Evolutionary conservation across 352 stramenopile species (phyloP).

Genomic region (Salisapilia sapeloensis): DNA sequence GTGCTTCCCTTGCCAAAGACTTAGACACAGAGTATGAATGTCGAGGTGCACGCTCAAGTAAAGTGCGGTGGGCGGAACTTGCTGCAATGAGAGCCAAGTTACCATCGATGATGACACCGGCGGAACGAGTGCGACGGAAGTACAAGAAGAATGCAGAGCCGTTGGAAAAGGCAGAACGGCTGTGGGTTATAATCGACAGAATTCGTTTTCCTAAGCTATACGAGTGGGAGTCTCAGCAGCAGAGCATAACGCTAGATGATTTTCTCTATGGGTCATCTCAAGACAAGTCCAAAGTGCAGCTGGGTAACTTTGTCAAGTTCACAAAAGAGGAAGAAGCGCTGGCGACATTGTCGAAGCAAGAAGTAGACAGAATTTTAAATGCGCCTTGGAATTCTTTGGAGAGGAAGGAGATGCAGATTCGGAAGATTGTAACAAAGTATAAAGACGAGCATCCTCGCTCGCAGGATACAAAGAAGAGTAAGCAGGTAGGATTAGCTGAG

Average conservation of each 20-base stretch:
- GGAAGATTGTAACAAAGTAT: constrained; percentile 54
- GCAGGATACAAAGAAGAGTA: constrained; percentile 3
- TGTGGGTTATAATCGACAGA: constrained; percentile 61
- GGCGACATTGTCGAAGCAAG: constrained; percentile 30
- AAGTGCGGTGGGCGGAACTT: constrained; percentile 51
- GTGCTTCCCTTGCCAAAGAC: constrained; percentile 25
- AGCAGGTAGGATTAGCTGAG: constrained; percentile 14
- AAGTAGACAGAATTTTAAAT: constrained; percentile 54
- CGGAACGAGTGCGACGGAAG: constrained; percentile 49
- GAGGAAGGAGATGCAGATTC: constrained; percentile 51
- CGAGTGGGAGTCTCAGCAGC: constrained; percentile 46
- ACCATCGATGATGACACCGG: constrained; percentile 60
- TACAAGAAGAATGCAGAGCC: constrained; percentile 54
- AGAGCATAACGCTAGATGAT: too few relatives aligned
- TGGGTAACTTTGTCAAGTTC: constrained; percentile 25
- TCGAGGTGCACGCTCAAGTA: constrained; percentile 23
- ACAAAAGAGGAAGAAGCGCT: constrained; percentile 51
- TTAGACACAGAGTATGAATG: constrained; percentile 49
- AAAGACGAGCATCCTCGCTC: constrained; percentile 19
- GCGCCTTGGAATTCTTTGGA: constrained; percentile 56
- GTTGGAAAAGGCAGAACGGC: constrained; percentile 54
- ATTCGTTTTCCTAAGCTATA: constrained; percentile 45
- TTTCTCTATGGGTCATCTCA: constrained; percentile 6
- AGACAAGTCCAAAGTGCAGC: constrained; percentile 13
- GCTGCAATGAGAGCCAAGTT: constrained; percentile 58